phyloP scores from a whole-genome alignment of 768 basidiomycete species.

The Suillus tomentosus region DNA sequence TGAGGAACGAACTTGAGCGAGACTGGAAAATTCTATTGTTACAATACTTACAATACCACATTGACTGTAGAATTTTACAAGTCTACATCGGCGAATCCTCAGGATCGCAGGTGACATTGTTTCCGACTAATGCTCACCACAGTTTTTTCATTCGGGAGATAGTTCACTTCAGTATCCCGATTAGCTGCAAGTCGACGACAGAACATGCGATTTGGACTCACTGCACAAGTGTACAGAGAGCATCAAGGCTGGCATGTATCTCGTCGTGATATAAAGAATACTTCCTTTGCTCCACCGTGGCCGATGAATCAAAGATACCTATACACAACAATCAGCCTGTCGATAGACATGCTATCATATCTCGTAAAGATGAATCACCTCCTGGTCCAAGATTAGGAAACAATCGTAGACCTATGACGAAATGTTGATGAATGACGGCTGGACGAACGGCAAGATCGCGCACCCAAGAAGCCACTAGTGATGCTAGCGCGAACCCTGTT shows the following conservation, averaged over 20 bases:
- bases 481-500: background rate
- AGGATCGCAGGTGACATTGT: background rate
- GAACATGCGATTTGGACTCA: background rate
- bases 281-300: background rate
- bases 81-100: background rate
- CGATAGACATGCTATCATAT: background rate
- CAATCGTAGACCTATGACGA: background rate
- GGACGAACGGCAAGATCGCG: background rate
- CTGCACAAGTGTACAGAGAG: background rate
- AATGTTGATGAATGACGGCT: background rate
- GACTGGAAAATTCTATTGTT: background rate
- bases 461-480: slow-evolving; percentile 1
- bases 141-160: background rate
- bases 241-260: background rate
- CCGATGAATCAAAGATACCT: background rate
- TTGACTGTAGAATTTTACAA: background rate
- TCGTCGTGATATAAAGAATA: background rate
- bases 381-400: slow-evolving; percentile 4
- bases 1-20: background rate
- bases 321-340: background rate
- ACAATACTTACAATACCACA: background rate
- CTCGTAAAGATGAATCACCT: background rate
- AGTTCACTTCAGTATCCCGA: background rate
- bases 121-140: background rate
- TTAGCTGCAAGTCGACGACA: background rate